Base-by-base conservation (phyloP, 179 eudicot genomes). In the Sideroxylon spinosum region DNA sequence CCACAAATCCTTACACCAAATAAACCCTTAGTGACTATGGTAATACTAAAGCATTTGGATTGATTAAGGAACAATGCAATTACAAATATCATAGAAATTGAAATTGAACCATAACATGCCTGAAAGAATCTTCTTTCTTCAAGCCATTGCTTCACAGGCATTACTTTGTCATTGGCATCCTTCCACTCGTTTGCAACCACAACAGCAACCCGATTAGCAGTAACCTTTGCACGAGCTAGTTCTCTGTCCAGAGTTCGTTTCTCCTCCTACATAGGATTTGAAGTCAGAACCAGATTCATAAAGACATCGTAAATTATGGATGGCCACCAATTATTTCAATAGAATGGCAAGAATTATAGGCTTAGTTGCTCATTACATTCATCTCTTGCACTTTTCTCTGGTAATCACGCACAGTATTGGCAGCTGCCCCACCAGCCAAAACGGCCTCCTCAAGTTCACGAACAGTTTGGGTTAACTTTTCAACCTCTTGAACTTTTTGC, bases 131-230 rank as follows among this genome's bases (percentile, higher is more conserved):
- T 92, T 84, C 97, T 86, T 81, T 91, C 97, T 77, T 92, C 95
- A 71, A 92, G 92, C 95, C 97, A 92, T 80, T 92, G 95, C 75
- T 89, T 92, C 29, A 92, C 95, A 75, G 95, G 97, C 95, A 92
- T 92, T 69, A 91, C 97, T 87, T 92, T 91, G 79, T 91, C 93
- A 78, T 82, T 90, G 37, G 85, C 93, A 87, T 91, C 97, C 87
- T 92, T 92, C 97, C 97, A 92, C 65, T 92, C 97, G 82, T 92
- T 92, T 48, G 97, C 97, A 65, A 92, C 93, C n/a, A 89, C 95
- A 78, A 84, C 86, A 57, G 95, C 97, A 60, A 92, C 97, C 71
- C 97, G 87, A 69, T 92, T 92, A 72, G 97, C 97, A 48, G 86
- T 88, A 74, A 92, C 88, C 82, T 87, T 92, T 56, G 95, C 91